Conservation (phyloP, 148 eudicot species). For the Agrostemma githago region DNA sequence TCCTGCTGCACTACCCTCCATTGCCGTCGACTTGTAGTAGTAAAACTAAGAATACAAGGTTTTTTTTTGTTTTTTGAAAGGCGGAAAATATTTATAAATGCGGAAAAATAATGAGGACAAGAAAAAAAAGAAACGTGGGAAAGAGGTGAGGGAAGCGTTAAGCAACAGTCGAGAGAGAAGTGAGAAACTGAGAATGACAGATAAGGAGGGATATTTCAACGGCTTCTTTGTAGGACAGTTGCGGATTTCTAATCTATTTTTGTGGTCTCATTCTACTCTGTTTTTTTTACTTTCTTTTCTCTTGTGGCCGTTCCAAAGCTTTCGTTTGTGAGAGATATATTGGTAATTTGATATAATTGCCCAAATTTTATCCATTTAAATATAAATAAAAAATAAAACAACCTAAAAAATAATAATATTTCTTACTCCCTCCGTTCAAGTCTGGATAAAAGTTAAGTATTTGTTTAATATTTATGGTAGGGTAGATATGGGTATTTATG, state of each 20-base stretch:
- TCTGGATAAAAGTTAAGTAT: too few relatives aligned
- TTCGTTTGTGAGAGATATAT: too few relatives aligned
- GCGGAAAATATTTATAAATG: not conserved
- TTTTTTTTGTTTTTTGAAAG: not conserved
- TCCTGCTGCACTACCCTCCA: constrained; percentile 17
- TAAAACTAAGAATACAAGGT: not conserved
- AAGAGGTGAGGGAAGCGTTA: constrained; percentile 22
- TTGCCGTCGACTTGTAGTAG: not conserved
- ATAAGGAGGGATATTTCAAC: constrained; percentile 20
- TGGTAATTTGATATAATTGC: too few relatives aligned
- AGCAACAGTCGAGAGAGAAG: constrained; percentile 20
- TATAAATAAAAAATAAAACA: too few relatives aligned
- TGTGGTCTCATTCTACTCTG: too few relatives aligned
- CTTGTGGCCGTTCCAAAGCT: too few relatives aligned
- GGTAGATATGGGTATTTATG: too few relatives aligned
- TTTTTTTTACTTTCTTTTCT: too few relatives aligned
- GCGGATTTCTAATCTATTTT: not conserved
- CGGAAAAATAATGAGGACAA: not conserved
- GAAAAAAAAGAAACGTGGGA: constrained; percentile 13
- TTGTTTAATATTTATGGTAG: too few relatives aligned
- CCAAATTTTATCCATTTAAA: too few relatives aligned
- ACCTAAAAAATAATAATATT: too few relatives aligned
- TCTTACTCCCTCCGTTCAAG: too few relatives aligned
- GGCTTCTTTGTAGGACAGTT: constrained; percentile 29
- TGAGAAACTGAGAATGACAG: not conserved